Base-by-base conservation (phyloP, 805 yeast species). In the Sporopachydermia quercuum region DNA sequence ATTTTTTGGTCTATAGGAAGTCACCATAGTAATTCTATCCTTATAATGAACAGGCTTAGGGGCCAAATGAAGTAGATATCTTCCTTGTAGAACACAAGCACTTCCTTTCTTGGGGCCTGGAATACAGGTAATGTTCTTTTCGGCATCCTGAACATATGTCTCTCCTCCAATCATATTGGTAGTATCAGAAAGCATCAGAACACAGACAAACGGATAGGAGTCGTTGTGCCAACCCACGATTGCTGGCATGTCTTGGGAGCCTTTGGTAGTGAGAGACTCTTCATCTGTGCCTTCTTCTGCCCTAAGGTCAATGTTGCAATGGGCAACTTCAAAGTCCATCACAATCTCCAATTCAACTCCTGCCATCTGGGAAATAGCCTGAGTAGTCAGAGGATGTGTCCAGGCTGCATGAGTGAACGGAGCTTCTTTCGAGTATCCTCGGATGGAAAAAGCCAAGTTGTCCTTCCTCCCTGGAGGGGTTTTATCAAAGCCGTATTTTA, bases 191-290 rank as follows among this genome's bases (percentile, higher is more conserved):
- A 74, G 51, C 81, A 74, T 74, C 44, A 74, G 59, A n/a, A 74
- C 80, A 54, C 78, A 74, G 15, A 74, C 79, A 50, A 71, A 72
- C 13, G 78, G 79, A 41, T 71, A 73, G n/a, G 75, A 65, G 50
- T 74, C 81, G 40, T 60, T 53, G 58, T 74, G 80, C 81, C 81
- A 74, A 19, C 72, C 71, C 23, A 73, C 76, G 35, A 73, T 63
- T 16, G 74, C 77, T 8, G 74, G 73, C 38, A 70, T 61, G 34
- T 66, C 65, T 3, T 51, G 55, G 19, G 53, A 19, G 19, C 40
- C 18, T 16, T 30, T 52, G 42, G 19, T 40, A 35, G 5, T 40
- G 4, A 5, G 6, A 34, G 41, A 38, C 5, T 42, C 36, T 18
- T 40, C 41, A 15, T 36, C 38, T 2, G 23, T 37, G 6, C 27